phyloP scores from a whole-genome alignment of 2,329 filamentous ascomycete genomes.

The Penicillium palitans region DNA sequence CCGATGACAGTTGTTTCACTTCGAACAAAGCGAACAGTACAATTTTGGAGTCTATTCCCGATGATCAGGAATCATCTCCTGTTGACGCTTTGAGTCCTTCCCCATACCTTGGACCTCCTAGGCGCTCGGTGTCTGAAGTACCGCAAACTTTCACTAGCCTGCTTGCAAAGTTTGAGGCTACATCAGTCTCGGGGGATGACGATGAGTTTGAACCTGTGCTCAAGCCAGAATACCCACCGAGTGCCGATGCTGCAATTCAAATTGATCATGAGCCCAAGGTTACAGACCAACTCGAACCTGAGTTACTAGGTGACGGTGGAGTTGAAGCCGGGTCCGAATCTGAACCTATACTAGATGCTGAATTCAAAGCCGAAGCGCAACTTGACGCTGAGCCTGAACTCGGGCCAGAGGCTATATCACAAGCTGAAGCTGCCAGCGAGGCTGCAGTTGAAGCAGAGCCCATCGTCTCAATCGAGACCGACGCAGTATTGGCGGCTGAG shows the following conservation, averaged over 20 bases:
- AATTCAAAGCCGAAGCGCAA: neutral
- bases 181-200: conserved; percentile 14
- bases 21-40: conserved; percentile 27
- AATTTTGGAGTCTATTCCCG: conserved; percentile 26
- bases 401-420: neutral
- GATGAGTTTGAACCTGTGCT: neutral
- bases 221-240: neutral
- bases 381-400: neutral
- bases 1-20: conserved; percentile 33
- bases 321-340: neutral
- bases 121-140: conserved; percentile 31
- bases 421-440: neutral
- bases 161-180: conserved; percentile 41
- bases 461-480: neutral
- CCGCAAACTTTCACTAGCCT: conserved; percentile 39
- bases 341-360: neutral
- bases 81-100: conserved; percentile 12
- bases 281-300: neutral
- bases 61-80: conserved; percentile 19
- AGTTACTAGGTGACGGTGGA: neutral
- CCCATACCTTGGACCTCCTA: conserved; percentile 11
- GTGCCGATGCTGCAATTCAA: neutral
- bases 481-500: neutral
- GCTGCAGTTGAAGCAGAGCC: neutral
- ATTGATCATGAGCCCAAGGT: neutral